Conservation (phyloP, 495 filamentous ascomycete species). For the Extremus antarcticus region DNA sequence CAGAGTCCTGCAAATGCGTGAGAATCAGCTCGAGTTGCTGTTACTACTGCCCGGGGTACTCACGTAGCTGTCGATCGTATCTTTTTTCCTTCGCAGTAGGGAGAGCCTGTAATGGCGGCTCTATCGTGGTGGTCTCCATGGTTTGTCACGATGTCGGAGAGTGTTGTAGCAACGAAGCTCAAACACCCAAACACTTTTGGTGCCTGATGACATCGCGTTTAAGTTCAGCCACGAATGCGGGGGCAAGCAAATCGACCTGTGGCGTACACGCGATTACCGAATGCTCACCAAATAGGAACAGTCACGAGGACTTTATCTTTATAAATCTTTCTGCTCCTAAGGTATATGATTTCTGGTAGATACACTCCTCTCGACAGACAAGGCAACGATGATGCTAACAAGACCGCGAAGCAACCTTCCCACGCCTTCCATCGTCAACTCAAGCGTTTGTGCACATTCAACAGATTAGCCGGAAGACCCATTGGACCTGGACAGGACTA, state of each 20-base stretch:
- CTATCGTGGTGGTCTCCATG: not conserved
- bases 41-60: not conserved
- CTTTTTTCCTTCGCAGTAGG: constrained; percentile 35
- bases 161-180: not conserved
- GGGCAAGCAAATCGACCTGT: too few relatives aligned
- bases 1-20: too few relatives aligned
- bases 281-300: not conserved
- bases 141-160: not conserved
- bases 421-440: too few relatives aligned
- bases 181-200: not conserved
- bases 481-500: too few relatives aligned
- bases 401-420: not conserved
- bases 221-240: too few relatives aligned
- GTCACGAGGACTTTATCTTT: not conserved
- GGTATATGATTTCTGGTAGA: too few relatives aligned
- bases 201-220: too few relatives aligned
- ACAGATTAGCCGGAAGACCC: not conserved
- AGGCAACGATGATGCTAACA: not conserved
- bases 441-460: too few relatives aligned
- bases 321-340: too few relatives aligned
- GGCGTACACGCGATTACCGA: not conserved
- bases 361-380: too few relatives aligned
- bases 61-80: constrained; percentile 87
- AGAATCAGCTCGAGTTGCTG: too few relatives aligned
- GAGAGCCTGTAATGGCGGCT: constrained; percentile 26